These are phyloP conservation scores for Pleomassaria siparia DNA, from an alignment of 2,329 filamentous ascomycete genomes.

Conservation along the genomic window DNA sequence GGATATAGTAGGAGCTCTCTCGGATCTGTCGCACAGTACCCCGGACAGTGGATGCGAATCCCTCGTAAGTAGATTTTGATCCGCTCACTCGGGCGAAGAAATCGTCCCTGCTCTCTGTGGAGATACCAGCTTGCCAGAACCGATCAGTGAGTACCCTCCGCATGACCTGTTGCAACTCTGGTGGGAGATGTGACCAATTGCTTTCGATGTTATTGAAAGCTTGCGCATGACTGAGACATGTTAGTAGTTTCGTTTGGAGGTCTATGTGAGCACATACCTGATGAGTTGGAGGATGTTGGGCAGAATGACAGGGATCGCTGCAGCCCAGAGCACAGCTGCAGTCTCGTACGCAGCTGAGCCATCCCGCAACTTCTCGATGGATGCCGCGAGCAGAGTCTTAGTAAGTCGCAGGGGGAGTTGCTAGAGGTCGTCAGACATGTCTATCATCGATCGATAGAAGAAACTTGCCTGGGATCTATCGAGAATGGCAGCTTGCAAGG, in stretches of 20 bases:
- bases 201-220: conserved; percentile 77
- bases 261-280: conserved; percentile 49
- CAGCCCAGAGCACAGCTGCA: conserved; percentile 80
- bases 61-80: conserved; percentile 87
- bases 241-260: neutral
- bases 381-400: conserved; percentile 89
- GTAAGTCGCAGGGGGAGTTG: conserved; percentile 80
- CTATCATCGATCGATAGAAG: neutral
- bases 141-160: conserved; percentile 85
- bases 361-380: conserved; percentile 84
- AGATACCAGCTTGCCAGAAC: conserved; percentile 98
- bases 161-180: conserved; percentile 76
- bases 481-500: conserved; percentile 76
- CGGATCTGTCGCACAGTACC: conserved; percentile 86
- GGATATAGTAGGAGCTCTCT: conserved; percentile 90
- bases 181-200: conserved; percentile 77
- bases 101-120: conserved; percentile 90
- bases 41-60: conserved; percentile 88
- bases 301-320: conserved; percentile 79
- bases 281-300: conserved; percentile 83
- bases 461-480: conserved; percentile 63
- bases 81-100: conserved; percentile 91
- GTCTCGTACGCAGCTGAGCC: conserved; percentile 71
- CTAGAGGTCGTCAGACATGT: conserved; percentile 46
- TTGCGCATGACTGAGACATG: conserved; percentile 70